Conservation (phyloP, 257 asterid genomes). For the Paraleonurus japonicus region DNA sequence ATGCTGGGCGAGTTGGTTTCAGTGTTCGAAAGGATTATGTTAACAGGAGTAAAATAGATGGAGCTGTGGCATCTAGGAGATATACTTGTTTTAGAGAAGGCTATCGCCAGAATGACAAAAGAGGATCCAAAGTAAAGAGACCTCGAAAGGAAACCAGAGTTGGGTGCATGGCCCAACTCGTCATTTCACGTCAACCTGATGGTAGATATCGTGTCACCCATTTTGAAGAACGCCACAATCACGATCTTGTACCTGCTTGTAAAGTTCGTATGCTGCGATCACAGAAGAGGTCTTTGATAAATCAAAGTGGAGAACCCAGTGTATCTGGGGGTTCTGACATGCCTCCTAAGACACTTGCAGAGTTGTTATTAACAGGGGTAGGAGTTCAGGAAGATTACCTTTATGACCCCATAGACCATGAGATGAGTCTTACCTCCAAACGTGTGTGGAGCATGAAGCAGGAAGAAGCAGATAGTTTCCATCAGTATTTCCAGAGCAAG, state of each 20-base stretch:
- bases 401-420: slow-evolving; percentile 42
- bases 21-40: slow-evolving; percentile 59
- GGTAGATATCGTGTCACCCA: slow-evolving; percentile 64
- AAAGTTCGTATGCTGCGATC: slow-evolving; percentile 50
- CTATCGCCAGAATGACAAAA: slow-evolving; percentile 49
- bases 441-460: slow-evolving; percentile 33
- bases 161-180: slow-evolving; percentile 62
- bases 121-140: slow-evolving; percentile 51
- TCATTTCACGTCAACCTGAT: slow-evolving; percentile 58
- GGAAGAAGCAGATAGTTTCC: slow-evolving; percentile 49
- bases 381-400: slow-evolving; percentile 27
- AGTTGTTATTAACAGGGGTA: slow-evolving; percentile 36
- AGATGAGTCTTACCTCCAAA: slow-evolving; percentile 45
- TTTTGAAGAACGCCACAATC: slow-evolving; percentile 59
- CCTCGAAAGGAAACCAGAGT: slow-evolving; percentile 63
- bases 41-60: slow-evolving; percentile 54
- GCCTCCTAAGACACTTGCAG: slow-evolving; percentile 38
- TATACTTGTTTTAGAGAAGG: slow-evolving; percentile 64
- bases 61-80: slow-evolving; percentile 58
- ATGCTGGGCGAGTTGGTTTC: slow-evolving; percentile 54
- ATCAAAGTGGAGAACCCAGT: slow-evolving; percentile 33
- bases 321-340: slow-evolving; percentile 32
- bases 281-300: slow-evolving; percentile 43
- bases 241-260: slow-evolving; percentile 52
- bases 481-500: slow-evolving; percentile 41